Evolutionary conservation across 2,329 filamentous ascomycete genomes (phyloP).

Genomic region (Botrytis aclada): DNA sequence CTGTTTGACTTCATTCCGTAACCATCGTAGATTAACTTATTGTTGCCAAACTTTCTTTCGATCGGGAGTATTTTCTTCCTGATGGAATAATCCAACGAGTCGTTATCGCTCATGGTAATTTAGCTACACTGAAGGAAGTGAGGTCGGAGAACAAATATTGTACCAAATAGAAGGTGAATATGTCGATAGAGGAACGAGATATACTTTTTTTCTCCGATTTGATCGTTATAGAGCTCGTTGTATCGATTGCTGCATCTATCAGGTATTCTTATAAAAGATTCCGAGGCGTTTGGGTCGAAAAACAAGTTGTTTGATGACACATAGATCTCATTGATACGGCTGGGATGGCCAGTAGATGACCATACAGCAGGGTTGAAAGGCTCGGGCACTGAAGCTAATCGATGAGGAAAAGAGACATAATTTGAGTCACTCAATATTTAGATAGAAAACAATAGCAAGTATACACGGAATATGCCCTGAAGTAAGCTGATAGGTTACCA

Average conservation of each 20-base stretch:
- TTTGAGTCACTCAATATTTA: too few species aligned
- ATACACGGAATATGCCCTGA: not conserved
- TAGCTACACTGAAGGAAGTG: not conserved
- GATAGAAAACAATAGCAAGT: not conserved
- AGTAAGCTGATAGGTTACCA: not conserved
- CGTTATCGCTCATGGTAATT: not conserved
- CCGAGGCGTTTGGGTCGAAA: too few species aligned
- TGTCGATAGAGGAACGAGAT: not conserved
- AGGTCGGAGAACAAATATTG: not conserved
- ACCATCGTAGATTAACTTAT: not conserved
- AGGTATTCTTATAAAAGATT: too few species aligned
- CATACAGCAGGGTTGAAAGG: too few species aligned
- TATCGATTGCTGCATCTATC: not conserved
- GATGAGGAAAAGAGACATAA: not conserved
- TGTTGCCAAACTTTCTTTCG: not conserved
- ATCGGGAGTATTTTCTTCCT: not conserved
- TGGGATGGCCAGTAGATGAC: not conserved
- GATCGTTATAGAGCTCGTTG: not conserved
- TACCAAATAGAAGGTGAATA: not conserved
- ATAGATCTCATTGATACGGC: not conserved
- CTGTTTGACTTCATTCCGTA: not conserved
- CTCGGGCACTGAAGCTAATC: not conserved
- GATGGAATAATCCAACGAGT: not conserved
- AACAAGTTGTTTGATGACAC: too few species aligned
- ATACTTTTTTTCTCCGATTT: not conserved